phyloP scores from a whole-genome alignment of 768 basidiomycete species.

The Tricholoma bakamatsutake region DNA sequence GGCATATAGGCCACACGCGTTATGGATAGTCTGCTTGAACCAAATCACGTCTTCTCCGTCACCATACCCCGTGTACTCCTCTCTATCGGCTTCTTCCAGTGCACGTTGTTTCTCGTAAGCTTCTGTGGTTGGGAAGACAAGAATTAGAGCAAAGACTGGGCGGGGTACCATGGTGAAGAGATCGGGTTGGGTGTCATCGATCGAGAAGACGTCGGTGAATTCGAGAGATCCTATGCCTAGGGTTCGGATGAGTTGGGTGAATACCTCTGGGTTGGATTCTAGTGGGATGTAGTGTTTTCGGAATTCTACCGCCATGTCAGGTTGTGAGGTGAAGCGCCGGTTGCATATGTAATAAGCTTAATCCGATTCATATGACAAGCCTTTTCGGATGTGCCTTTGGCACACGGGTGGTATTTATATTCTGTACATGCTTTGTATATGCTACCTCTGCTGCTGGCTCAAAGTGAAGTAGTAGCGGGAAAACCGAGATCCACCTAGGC shows the following conservation, averaged over 20 bases:
- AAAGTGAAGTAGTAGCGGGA: no score
- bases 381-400: no score
- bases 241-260: conserved; percentile 27
- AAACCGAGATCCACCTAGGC: no score
- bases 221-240: conserved; percentile 26
- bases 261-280: conserved; percentile 32
- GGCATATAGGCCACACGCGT: conserved; percentile 33
- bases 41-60: conserved; percentile 28
- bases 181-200: conserved; percentile 22
- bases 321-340: no score
- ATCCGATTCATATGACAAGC: no score
- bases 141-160: conserved; percentile 26
- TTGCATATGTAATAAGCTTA: no score
- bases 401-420: no score
- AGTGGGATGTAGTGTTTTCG: conserved; percentile 28
- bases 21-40: conserved; percentile 32
- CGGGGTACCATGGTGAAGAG: conserved; percentile 26
- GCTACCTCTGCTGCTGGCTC: no score
- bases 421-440: no score
- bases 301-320: no score
- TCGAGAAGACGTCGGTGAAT: conserved; percentile 29
- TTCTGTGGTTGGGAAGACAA: conserved; percentile 23
- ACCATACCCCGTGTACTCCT: conserved; percentile 23
- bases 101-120: conserved; percentile 14
- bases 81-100: conserved; percentile 18